phyloP scores from a whole-genome alignment of 2,329 filamentous ascomycete genomes.

The Pseudogymnoascus sp. region DNA sequence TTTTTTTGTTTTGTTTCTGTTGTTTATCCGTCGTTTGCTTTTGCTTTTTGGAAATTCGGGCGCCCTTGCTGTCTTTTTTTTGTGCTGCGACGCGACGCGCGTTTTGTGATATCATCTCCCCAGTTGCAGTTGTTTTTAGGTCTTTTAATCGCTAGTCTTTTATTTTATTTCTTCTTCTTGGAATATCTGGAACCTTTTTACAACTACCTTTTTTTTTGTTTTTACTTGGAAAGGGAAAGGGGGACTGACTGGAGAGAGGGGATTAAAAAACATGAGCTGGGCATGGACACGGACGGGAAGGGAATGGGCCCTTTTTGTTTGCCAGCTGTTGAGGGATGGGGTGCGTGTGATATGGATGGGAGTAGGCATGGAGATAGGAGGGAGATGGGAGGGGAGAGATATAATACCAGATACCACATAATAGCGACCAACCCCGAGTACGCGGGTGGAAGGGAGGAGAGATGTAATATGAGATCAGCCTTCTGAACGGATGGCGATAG shows the following conservation, averaged over 20 bases:
- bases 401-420: too few relatives aligned
- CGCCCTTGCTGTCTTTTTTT: background rate
- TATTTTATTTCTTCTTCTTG: background rate
- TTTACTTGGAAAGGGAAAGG: background rate
- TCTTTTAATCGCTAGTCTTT: background rate
- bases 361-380: too few relatives aligned
- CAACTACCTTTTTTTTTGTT: background rate
- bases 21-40: background rate
- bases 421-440: too few relatives aligned
- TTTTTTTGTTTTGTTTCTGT: background rate
- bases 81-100: background rate
- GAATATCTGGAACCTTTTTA: too few relatives aligned
- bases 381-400: too few relatives aligned
- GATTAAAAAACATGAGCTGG: background rate
- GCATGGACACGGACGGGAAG: background rate
- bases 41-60: background rate
- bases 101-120: background rate
- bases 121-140: too few relatives aligned
- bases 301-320: too few relatives aligned
- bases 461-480: too few relatives aligned
- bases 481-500: too few relatives aligned
- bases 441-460: too few relatives aligned
- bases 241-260: background rate
- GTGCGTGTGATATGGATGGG: background rate
- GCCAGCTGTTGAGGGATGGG: background rate